These are phyloP conservation scores for Ajuga reptans DNA, from an alignment of 305 asterid genomes.

Conservation along the genomic window DNA sequence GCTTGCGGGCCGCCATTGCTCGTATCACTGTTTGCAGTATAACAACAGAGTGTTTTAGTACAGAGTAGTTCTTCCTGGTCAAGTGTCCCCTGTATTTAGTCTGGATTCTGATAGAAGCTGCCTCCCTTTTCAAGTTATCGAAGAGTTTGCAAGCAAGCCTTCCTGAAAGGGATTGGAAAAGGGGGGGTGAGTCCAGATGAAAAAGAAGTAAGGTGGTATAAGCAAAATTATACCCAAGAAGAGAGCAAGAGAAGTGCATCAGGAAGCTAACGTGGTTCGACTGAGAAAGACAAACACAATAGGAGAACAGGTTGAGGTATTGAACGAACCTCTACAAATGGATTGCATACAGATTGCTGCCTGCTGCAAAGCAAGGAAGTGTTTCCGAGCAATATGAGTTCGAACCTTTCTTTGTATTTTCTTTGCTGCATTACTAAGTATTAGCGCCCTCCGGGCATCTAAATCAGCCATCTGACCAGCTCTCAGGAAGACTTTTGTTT, in stretches of 20 bases:
- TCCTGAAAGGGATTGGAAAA: constrained; percentile 41
- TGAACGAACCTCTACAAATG: constrained; percentile 62
- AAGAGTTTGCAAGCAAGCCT: constrained; percentile 57
- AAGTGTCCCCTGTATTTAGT: constrained; percentile 58
- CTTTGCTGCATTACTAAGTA: constrained; percentile 67
- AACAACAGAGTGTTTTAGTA: constrained; percentile 46
- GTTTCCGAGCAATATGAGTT: constrained; percentile 60
- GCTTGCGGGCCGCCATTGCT: constrained; percentile 63
- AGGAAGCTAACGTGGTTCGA: background rate
- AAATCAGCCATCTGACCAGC: constrained; percentile 98
- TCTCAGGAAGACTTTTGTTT: constrained; percentile 77
- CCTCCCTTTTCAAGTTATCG: constrained; percentile 50
- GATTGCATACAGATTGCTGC: constrained; percentile 65
- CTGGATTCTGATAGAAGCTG: constrained; percentile 75
- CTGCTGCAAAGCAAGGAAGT: constrained; percentile 61
- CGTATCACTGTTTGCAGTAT: constrained; percentile 68
- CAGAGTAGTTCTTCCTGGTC: constrained; percentile 49
- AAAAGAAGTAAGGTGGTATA: background rate
- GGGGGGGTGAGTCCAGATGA: background rate
- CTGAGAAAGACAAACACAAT: background rate
- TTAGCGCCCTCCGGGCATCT: constrained; percentile 78
- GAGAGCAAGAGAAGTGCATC: background rate
- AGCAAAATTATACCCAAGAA: background rate
- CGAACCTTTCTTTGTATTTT: constrained; percentile 64
- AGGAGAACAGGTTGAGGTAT: background rate